These are phyloP conservation scores for Leucocoprinus leucothites DNA, from an alignment of 768 basidiomycete genomes.

Conservation along the genomic window DNA sequence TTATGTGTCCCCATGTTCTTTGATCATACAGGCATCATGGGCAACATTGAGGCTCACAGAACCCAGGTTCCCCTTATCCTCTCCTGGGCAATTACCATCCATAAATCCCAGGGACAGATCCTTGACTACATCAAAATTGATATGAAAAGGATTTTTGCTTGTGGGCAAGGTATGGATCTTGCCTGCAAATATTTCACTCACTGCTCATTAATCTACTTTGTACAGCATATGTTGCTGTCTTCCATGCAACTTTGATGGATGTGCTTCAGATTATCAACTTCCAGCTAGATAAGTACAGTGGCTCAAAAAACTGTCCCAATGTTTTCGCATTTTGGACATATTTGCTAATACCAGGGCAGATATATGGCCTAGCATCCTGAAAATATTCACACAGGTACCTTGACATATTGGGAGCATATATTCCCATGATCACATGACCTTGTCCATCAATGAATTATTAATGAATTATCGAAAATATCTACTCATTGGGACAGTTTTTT, in stretches of 20 bases:
- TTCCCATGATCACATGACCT: too few relatives aligned
- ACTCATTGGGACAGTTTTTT: too few relatives aligned
- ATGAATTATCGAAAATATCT: too few relatives aligned
- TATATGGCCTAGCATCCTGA: too few relatives aligned
- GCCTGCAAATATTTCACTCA: neutral
- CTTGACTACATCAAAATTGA: slow-evolving; percentile 78
- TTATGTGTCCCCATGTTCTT: slow-evolving; percentile 56
- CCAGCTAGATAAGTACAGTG: slow-evolving; percentile 47
- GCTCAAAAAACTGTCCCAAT: too few relatives aligned
- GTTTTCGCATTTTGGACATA: too few relatives aligned
- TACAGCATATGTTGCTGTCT: slow-evolving; percentile 73
- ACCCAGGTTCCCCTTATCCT: slow-evolving; percentile 55
- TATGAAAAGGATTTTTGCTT: slow-evolving; percentile 69
- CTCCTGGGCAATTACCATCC: slow-evolving; percentile 83
- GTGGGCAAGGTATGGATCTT: slow-evolving; percentile 60
- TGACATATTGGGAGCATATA: too few relatives aligned
- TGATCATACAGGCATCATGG: slow-evolving; percentile 51
- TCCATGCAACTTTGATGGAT: slow-evolving; percentile 63
- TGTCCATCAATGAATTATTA: too few relatives aligned
- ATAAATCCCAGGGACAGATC: slow-evolving; percentile 90
- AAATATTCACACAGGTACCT: too few relatives aligned
- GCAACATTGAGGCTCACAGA: slow-evolving; percentile 54
- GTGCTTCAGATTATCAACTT: slow-evolving; percentile 63
- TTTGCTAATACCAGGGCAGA: too few relatives aligned
- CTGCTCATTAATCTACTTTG: neutral